These are phyloP conservation scores for Cordyceps tenuipes DNA, from an alignment of 2,329 filamentous ascomycete species.

Conservation along the genomic window DNA sequence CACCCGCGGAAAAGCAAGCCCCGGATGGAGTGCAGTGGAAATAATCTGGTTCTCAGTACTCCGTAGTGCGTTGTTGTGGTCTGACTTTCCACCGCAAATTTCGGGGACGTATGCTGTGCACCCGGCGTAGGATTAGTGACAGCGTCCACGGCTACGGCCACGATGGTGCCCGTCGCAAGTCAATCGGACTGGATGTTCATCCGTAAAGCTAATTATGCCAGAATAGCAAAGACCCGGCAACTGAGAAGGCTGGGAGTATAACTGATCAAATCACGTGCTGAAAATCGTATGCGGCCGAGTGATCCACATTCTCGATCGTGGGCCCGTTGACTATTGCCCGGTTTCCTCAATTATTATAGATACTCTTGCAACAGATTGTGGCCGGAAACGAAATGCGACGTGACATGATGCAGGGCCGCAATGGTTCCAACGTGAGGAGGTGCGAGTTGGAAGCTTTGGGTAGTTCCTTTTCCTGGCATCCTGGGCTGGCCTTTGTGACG, in stretches of 20 bases:
- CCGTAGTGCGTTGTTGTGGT: background rate
- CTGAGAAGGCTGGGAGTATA: background rate
- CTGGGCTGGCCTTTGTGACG: background rate
- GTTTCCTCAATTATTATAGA: background rate
- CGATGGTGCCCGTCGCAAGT: background rate
- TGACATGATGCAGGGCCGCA: background rate
- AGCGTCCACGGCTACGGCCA: background rate
- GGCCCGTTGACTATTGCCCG: background rate
- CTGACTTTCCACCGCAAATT: background rate
- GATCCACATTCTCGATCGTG: constrained; percentile 6
- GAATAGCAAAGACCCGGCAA: background rate
- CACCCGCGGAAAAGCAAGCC: background rate
- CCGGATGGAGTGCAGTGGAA: background rate
- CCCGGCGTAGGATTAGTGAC: background rate
- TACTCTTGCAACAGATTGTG: no score
- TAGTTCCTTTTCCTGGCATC: background rate
- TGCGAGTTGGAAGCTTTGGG: background rate
- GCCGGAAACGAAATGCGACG: background rate
- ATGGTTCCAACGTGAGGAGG: background rate
- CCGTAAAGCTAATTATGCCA: background rate
- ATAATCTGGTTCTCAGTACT: background rate
- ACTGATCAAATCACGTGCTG: background rate
- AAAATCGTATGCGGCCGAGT: background rate
- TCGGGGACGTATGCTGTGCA: background rate
- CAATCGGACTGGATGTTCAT: background rate